Percentiles rank a stretch among this genome's conserved stretches.
Conservation (phyloP, 2,329 filamentous ascomycete species). For the Chaetomiaceae sp. region DNA sequence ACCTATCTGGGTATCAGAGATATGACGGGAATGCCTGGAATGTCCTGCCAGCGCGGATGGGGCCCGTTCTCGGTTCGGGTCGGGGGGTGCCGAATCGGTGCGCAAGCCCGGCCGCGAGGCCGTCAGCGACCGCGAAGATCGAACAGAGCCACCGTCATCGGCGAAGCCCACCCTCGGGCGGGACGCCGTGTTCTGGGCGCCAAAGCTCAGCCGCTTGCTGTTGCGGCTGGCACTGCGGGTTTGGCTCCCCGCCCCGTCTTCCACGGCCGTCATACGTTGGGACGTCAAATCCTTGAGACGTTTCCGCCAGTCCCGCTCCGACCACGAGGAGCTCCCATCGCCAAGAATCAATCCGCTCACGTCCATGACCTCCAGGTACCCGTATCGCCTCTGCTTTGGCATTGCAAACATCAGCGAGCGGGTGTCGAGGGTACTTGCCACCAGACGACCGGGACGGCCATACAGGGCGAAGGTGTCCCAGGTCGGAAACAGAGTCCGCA, state of each 20-base stretch:
- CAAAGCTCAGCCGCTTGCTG: constrained; percentile 53
- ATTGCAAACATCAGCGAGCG: constrained; percentile 97
- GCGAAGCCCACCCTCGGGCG: constrained; percentile 53
- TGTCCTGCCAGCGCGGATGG: constrained; percentile 33
- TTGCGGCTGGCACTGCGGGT: constrained; percentile 54
- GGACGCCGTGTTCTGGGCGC: constrained; percentile 33
- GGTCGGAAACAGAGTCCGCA: constrained; percentile 86
- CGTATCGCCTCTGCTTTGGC: constrained; percentile 81
- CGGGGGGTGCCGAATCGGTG: constrained; percentile 49
- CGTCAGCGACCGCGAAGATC: constrained; percentile 50
- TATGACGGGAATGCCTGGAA: constrained; percentile 41
- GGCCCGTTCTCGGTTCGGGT: constrained; percentile 34
- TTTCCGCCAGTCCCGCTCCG: constrained; percentile 83
- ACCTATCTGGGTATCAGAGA: constrained; percentile 41
- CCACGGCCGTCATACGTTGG: constrained; percentile 64
- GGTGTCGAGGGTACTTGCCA: constrained; percentile 81
- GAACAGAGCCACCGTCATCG: constrained; percentile 47
- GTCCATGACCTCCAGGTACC: constrained; percentile 85
- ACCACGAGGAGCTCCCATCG: constrained; percentile 71
- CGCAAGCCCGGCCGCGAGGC: constrained; percentile 39
- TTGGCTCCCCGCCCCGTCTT: constrained; percentile 43
- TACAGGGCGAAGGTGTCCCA: constrained; percentile 93
- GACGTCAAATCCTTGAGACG: constrained; percentile 84
- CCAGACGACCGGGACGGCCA: constrained; percentile 77
- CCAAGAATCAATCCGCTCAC: constrained; percentile 75